Evolutionary conservation across 805 yeast genomes (phyloP).

Genomic region (Vanderwaltozyma verrucispora): DNA sequence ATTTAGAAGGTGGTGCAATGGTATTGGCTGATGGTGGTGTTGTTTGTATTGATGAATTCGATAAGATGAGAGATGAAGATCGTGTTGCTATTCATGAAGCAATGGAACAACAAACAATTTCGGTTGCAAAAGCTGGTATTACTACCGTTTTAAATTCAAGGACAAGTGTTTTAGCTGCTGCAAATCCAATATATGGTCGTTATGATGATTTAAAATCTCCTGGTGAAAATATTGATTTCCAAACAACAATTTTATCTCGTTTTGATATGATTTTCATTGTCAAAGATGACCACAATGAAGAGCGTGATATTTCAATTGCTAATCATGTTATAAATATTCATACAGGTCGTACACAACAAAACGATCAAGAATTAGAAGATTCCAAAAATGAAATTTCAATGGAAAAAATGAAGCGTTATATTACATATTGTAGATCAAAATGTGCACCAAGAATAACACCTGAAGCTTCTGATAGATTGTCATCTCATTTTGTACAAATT

Average conservation of each 20-base stretch:
- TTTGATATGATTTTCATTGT: constrained; percentile 98
- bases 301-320: constrained; percentile 81
- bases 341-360: constrained; percentile 50
- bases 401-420: constrained; percentile 82
- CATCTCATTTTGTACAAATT: constrained; percentile 87
- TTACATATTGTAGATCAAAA: constrained; percentile 77
- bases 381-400: constrained; percentile 76
- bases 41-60: constrained; percentile 98
- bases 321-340: constrained; percentile 92
- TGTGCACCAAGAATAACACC: constrained; percentile 90
- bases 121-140: constrained; percentile 98
- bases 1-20: constrained; percentile 99
- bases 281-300: constrained; percentile 86
- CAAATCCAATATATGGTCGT: constrained; percentile 94
- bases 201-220: constrained; percentile 95
- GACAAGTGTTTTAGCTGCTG: constrained; percentile 95
- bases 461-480: constrained; percentile 81
- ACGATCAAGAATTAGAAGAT: constrained; percentile 40
- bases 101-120: constrained; percentile 98
- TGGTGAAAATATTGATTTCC: constrained; percentile 97
- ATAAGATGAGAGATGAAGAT: constrained; percentile 98
- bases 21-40: constrained; percentile 99
- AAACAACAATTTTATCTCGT: constrained; percentile 91
- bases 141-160: constrained; percentile 94
- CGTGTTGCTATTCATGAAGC: constrained; percentile 99